These are phyloP conservation scores for Leccinum fuscescens DNA, from an alignment of 1,284 basidiomycete species.

Conservation along the genomic window DNA sequence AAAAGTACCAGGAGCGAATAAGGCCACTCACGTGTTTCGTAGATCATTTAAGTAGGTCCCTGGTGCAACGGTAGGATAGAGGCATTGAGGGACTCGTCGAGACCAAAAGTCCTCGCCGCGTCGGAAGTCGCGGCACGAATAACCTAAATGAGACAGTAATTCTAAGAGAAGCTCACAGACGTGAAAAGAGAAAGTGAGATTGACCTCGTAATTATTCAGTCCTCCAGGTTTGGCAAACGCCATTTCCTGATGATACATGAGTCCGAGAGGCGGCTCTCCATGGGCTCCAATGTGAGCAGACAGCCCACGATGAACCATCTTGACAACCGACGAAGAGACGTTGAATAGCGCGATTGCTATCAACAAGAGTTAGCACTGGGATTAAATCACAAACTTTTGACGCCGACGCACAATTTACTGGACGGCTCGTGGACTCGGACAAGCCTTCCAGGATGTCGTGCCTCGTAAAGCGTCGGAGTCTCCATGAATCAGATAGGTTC, in stretches of 20 bases:
- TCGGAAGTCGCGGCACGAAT: constrained; percentile 64
- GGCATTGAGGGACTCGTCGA: constrained; percentile 50
- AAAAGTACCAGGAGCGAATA: constrained; percentile 50
- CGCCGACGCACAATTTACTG: constrained; percentile 49
- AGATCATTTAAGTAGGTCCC: constrained; percentile 48
- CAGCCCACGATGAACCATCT: constrained; percentile 62
- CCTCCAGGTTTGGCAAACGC: constrained; percentile 61
- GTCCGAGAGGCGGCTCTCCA: constrained; percentile 68
- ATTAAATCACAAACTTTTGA: background rate
- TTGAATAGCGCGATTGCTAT: constrained; percentile 66
- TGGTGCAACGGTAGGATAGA: constrained; percentile 47
- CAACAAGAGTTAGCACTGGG: constrained; percentile 5
- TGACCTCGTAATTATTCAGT: constrained; percentile 47
- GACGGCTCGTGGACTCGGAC: constrained; percentile 59
- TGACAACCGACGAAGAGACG: constrained; percentile 61
- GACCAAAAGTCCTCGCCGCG: constrained; percentile 62
- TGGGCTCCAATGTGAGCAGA: constrained; percentile 69
- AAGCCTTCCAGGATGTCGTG: constrained; percentile 64
- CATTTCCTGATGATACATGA: constrained; percentile 77
- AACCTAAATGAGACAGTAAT: constrained; percentile 40
- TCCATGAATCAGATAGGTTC: constrained; percentile 27
- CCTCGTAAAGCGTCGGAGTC: constrained; percentile 58
- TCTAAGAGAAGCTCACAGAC: background rate
- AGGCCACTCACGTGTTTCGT: constrained; percentile 45
- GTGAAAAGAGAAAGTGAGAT: background rate